These are phyloP conservation scores for Irpex sp. DNA, from an alignment of 1,284 basidiomycete species.

Conservation along the genomic window DNA sequence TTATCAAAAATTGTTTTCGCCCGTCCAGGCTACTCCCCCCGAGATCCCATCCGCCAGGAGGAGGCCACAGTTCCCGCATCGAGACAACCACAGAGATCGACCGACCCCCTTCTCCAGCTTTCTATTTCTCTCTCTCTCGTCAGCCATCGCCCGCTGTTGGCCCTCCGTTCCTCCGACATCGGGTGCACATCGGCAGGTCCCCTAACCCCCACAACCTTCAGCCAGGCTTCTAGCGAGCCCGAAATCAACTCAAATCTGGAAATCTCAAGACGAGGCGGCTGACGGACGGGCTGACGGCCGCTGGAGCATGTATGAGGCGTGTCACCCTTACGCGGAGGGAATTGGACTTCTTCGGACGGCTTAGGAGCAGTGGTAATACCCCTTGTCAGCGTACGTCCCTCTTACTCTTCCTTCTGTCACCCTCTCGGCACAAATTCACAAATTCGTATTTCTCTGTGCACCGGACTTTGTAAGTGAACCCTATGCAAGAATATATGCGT, in stretches of 20 bases:
- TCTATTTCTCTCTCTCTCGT: not conserved
- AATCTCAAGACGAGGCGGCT: not conserved
- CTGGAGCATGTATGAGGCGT: not conserved
- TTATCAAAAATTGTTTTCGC: conserved; percentile 2
- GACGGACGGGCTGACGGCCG: not conserved
- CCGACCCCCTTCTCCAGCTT: not conserved
- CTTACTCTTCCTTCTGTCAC: not conserved
- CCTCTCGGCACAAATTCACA: not conserved
- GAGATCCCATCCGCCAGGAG: not conserved
- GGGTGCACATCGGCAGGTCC: not conserved
- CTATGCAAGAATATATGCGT: not conserved
- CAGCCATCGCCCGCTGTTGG: not conserved
- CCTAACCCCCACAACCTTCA: not conserved
- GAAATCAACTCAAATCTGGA: not conserved
- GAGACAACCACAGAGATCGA: not conserved
- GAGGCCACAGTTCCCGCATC: not conserved
- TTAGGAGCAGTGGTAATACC: not conserved
- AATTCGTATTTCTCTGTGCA: not conserved
- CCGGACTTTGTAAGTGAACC: not conserved
- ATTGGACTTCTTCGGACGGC: not conserved
- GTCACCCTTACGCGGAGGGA: not conserved
- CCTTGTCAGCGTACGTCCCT: not conserved
- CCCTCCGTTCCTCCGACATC: not conserved
- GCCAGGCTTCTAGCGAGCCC: not conserved
- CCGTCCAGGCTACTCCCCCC: not conserved